These are phyloP conservation scores for Pelargonium myrrhifolium DNA, from an alignment of 441 rosid genomes.

Conservation along the genomic window DNA sequence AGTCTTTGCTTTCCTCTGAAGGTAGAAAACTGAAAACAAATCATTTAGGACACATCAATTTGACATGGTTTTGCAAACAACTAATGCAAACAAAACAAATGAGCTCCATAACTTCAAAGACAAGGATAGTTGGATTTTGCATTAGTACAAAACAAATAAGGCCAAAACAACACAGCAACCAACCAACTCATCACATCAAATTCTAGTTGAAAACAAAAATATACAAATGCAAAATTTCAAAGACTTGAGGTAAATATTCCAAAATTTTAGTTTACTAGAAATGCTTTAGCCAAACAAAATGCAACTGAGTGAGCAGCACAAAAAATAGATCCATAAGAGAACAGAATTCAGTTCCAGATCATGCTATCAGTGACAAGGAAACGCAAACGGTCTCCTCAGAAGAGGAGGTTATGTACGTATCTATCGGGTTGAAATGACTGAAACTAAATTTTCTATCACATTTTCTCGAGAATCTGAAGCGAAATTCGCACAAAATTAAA, in stretches of 20 bases:
- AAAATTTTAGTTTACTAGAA: not conserved
- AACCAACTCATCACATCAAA: too few species aligned
- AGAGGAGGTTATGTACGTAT: not conserved
- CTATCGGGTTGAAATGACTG: not conserved
- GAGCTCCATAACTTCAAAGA: not conserved
- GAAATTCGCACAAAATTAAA: not conserved
- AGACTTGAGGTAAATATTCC: not conserved
- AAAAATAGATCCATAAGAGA: not conserved
- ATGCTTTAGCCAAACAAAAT: not conserved
- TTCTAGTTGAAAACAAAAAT: not conserved
- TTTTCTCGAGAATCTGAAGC: not conserved
- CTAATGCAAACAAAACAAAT: too few species aligned
- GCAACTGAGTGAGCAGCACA: too few species aligned
- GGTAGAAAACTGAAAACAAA: not conserved
- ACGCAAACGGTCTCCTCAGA: not conserved
- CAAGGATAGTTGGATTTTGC: not conserved
- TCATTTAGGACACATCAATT: too few species aligned
- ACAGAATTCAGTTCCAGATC: not conserved
- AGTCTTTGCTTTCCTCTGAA: not conserved
- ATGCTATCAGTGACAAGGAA: not conserved
- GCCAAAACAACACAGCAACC: not conserved
- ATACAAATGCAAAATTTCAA: not conserved
- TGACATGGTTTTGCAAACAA: too few species aligned
- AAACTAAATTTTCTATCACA: not conserved
- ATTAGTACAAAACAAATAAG: not conserved